Conservation (phyloP, 495 filamentous ascomycete genomes). For the Xylaria flabelliformis region DNA sequence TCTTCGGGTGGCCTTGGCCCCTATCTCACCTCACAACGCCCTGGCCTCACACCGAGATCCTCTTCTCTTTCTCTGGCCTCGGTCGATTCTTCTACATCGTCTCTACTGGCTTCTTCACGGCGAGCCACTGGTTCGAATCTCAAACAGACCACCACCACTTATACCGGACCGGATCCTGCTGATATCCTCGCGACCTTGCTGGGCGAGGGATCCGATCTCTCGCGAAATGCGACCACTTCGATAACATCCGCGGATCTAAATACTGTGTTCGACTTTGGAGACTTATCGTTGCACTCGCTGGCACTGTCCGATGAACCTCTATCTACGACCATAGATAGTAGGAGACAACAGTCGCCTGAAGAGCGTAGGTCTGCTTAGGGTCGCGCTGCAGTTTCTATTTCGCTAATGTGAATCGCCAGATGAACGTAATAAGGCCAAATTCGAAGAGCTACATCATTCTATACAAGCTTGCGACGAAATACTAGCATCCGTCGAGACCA, state of each 20-base stretch:
- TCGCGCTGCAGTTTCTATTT: background rate
- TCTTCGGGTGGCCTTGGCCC: conserved; percentile 65
- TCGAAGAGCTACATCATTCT: conserved; percentile 88
- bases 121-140: conserved; percentile 70
- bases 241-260: conserved; percentile 52
- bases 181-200: conserved; percentile 75
- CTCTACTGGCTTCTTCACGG: conserved; percentile 66
- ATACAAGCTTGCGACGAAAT: conserved; percentile 93
- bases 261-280: conserved; percentile 77
- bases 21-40: conserved; percentile 58
- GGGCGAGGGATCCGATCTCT: conserved; percentile 48
- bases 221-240: conserved; percentile 25
- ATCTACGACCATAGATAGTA: conserved; percentile 50
- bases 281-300: conserved; percentile 76
- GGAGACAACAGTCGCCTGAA: conserved; percentile 72
- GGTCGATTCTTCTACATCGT: conserved; percentile 72
- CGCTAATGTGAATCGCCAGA: conserved; percentile 54
- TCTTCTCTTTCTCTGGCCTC: conserved; percentile 69
- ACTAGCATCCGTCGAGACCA: conserved; percentile 88
- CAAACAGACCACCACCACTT: conserved; percentile 61
- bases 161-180: conserved; percentile 71
- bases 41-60: conserved; percentile 65
- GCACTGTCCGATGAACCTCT: conserved; percentile 52
- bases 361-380: conserved; percentile 65
- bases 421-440: conserved; percentile 84